Conservation (phyloP, 129 eudicot species). For the Tagetes erecta region DNA sequence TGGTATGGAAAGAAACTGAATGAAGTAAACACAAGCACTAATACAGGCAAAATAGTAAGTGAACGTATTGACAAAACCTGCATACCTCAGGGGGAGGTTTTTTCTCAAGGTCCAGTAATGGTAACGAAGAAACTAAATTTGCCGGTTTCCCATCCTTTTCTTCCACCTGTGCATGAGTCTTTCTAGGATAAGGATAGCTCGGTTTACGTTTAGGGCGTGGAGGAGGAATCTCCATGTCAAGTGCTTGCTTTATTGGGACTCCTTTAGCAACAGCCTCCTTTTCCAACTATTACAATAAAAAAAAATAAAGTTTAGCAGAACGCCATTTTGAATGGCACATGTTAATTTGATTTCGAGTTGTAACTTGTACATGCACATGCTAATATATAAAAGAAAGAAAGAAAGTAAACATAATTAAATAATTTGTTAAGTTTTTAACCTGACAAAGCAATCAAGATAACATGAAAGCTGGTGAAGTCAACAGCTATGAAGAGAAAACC, state of each 20-base stretch:
- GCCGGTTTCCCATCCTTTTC: slow-evolving; percentile 52
- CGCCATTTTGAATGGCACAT: not conserved
- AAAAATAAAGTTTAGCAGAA: not conserved
- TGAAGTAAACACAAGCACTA: slow-evolving; percentile 6
- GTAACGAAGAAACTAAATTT: slow-evolving; percentile 43
- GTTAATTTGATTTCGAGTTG: not conserved
- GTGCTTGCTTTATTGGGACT: slow-evolving; percentile 67
- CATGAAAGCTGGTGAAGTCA: slow-evolving; percentile 1
- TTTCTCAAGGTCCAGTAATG: slow-evolving; percentile 54
- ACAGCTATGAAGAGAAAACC: not conserved
- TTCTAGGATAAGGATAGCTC: slow-evolving; percentile 90
- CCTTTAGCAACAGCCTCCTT: slow-evolving; percentile 92
- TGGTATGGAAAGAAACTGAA: slow-evolving; percentile 30
- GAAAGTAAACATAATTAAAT: slow-evolving; percentile 6
- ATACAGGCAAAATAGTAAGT: not conserved
- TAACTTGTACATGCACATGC: not conserved
- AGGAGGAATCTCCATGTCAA: slow-evolving; percentile 96
- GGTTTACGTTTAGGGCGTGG: slow-evolving; percentile 99
- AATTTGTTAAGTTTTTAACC: slow-evolving; percentile 4
- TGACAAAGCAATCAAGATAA: not conserved
- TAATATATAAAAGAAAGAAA: slow-evolving; percentile 1
- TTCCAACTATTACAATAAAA: slow-evolving; percentile 60
- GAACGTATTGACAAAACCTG: not conserved
- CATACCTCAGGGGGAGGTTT: slow-evolving; percentile 66
- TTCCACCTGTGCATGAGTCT: slow-evolving; percentile 50